Base-by-base conservation (phyloP, 164 flowering plant species). In the Echeveria elegans region DNA sequence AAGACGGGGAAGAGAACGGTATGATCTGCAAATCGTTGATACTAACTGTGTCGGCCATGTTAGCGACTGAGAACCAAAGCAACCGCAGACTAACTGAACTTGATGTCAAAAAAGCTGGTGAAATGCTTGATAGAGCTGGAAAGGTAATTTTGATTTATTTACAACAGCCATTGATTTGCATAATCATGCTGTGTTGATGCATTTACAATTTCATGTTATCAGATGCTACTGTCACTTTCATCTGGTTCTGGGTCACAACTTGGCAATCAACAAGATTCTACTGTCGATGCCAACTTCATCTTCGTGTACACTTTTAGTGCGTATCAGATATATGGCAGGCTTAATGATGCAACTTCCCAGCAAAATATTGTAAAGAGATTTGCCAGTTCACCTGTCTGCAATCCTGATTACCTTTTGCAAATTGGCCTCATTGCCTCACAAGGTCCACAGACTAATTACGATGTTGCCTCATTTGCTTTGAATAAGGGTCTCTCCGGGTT, bases 1-100 rank as follows among this genome's bases (percentile, higher is more conserved):
- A 75, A 66, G 74, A 59, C 5, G 84, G 79, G 21, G 92, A 74
- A 68, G 80, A 76, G 65, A 71, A 29, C 56, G 21, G 43, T 34
- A 83, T 85, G 87, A 82, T 80, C 31, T 91, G 87, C 75, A 89
- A 81, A 74, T 82, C 96, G 3, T 63, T 89, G 66, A 80, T 89
- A 66, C 53, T 89, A 48, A 36, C 84, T 65, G 92, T 85, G 12
- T 80, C 90, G 52, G 85, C 96, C 56, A 76, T 75, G 76, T 72
- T 94, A 67, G 89, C 88, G 36, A 77, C 72, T 45, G 97, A 89
- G 75, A 82, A 81, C 76, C 76, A 81, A 67, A 79, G 32, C 43
- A 76, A 81, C 48, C 40, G 60, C 21, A 45, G 79, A 40, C 60
- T 94, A 76, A 24, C 52, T 34, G 88, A 88, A 36, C 43, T 59